A percentile compares a stretch with the other conserved stretches of the same genome.
Conservation (phyloP, 805 yeast species). For the Candida dajiaensis region DNA sequence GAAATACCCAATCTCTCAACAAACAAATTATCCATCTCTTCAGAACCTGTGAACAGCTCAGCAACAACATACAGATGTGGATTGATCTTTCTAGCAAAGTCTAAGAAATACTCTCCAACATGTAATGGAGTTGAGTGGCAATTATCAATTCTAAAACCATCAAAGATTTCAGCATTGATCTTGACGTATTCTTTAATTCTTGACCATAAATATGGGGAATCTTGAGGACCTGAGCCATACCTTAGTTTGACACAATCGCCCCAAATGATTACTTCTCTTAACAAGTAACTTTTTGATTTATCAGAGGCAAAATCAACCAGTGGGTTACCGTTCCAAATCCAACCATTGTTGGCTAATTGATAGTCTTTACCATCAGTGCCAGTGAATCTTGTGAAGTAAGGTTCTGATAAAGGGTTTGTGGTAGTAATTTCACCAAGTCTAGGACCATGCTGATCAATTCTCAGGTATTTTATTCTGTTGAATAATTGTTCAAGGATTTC, state of each 20-base stretch:
- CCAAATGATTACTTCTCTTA: conserved; percentile 95
- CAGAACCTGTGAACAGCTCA: conserved; percentile 90
- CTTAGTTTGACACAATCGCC: conserved; percentile 94
- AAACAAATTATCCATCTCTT: conserved; percentile 80
- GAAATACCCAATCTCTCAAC: conserved; percentile 89
- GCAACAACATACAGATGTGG: conserved; percentile 92
- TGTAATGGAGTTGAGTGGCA: conserved; percentile 96
- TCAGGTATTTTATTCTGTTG: conserved; percentile 69
- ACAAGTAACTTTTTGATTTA: conserved; percentile 70
- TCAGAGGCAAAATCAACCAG: conserved; percentile 86
- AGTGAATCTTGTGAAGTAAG: conserved; percentile 75
- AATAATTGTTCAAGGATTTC: conserved; percentile 63
- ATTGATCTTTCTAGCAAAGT: conserved; percentile 77
- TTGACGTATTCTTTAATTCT: conserved; percentile 77
- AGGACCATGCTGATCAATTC: conserved; percentile 82
- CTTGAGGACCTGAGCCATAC: conserved; percentile 71
- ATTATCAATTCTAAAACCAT: conserved; percentile 90
- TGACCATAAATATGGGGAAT: conserved; percentile 86
- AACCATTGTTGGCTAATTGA: conserved; percentile 90
- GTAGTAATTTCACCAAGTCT: conserved; percentile 59
- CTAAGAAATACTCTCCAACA: conserved; percentile 85
- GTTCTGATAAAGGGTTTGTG: conserved; percentile 65
- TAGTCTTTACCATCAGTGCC: conserved; percentile 48
- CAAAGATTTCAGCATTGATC: conserved; percentile 64
- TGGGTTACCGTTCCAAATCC: conserved; percentile 98